phyloP scores from a whole-genome alignment of 2,329 filamentous ascomycete species.

The Golovinomyces cichoracearum region DNA sequence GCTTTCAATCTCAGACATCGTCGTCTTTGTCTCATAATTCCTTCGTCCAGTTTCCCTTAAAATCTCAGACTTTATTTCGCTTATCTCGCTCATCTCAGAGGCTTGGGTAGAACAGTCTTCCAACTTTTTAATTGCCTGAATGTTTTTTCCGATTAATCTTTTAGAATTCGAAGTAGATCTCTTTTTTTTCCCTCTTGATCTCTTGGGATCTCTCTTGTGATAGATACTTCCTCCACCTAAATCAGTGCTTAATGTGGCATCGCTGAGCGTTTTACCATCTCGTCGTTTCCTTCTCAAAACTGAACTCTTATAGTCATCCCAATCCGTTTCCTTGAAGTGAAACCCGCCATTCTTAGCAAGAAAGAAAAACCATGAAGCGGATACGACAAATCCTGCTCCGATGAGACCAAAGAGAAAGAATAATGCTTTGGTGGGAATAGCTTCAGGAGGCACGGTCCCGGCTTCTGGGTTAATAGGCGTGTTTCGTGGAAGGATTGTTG shows the following conservation, averaged over 20 bases:
- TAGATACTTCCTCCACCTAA: constrained; percentile 68
- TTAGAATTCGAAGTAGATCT: constrained; percentile 11
- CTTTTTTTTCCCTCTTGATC: constrained; percentile 17
- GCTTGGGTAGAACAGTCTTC: constrained; percentile 5
- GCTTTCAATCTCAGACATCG: constrained; percentile 4
- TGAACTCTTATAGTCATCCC: constrained; percentile 96
- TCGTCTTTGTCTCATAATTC: constrained; percentile 10
- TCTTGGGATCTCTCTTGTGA: constrained; percentile 28
- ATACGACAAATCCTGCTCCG: constrained; percentile 18
- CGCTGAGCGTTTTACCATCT: constrained; percentile 62
- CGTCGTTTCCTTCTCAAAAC: constrained; percentile 71
- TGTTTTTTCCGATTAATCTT: constrained; percentile 15
- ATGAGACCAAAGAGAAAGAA: constrained; percentile 38
- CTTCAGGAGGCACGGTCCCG: constrained; percentile 27
- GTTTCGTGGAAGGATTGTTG: constrained; percentile 5
- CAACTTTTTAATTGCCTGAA: constrained; percentile 3
- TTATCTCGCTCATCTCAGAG: constrained; percentile 8
- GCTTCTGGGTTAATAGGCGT: constrained; percentile 16
- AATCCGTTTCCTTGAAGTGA: constrained; percentile 59
- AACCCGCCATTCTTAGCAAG: constrained; percentile 94
- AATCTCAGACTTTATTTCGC: constrained; percentile 14
- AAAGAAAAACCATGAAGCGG: constrained; percentile 91
- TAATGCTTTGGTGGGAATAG: constrained; percentile 36
- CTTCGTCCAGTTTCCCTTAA: constrained; percentile 13
- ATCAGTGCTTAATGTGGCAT: constrained; percentile 56